phyloP scores from a whole-genome alignment of 1,139 yeast genomes.

The Petasospora fabianii region DNA sequence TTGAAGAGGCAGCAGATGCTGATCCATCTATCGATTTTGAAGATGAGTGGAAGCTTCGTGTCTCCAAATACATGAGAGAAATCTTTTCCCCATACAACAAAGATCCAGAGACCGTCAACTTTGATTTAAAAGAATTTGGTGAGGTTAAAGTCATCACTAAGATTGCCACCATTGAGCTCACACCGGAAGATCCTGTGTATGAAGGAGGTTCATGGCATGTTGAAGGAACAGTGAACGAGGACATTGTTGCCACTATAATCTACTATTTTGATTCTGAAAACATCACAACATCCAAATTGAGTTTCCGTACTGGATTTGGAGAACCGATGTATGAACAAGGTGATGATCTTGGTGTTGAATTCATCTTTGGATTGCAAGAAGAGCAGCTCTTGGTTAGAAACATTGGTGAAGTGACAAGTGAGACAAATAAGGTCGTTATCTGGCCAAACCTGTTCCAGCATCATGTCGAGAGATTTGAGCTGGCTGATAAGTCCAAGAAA shows the following conservation, averaged over 20 bases:
- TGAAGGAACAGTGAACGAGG: conserved; percentile 10
- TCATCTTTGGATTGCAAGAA: conserved; percentile 3
- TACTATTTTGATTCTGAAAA: conserved; percentile 10
- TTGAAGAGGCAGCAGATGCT: not conserved
- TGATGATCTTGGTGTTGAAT: conserved; percentile 4
- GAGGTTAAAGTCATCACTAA: conserved; percentile 9
- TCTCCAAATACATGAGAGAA: conserved; percentile 1
- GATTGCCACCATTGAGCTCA: conserved; percentile 9
- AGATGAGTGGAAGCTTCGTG: no score
- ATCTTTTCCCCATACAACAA: conserved; percentile 1
- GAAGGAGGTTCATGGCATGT: conserved; percentile 11
- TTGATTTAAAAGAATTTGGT: conserved; percentile 5
- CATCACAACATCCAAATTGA: conserved; percentile 6
- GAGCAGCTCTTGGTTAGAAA: conserved; percentile 1
- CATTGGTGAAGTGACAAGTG: conserved; percentile 5
- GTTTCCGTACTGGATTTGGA: conserved; percentile 7
- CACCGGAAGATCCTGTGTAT: conserved; percentile 5
- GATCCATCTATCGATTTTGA: no score
- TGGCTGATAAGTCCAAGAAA: conserved; percentile 5
- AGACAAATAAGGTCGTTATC: conserved; percentile 6
- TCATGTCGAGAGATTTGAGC: conserved; percentile 10
- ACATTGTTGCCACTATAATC: conserved; percentile 10
- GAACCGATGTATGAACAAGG: conserved; percentile 9
- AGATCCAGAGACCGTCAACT: conserved; percentile 2
- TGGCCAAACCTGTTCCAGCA: conserved; percentile 11